Base-by-base conservation (phyloP, 768 basidiomycete genomes). In the Lactarius trivialis region DNA sequence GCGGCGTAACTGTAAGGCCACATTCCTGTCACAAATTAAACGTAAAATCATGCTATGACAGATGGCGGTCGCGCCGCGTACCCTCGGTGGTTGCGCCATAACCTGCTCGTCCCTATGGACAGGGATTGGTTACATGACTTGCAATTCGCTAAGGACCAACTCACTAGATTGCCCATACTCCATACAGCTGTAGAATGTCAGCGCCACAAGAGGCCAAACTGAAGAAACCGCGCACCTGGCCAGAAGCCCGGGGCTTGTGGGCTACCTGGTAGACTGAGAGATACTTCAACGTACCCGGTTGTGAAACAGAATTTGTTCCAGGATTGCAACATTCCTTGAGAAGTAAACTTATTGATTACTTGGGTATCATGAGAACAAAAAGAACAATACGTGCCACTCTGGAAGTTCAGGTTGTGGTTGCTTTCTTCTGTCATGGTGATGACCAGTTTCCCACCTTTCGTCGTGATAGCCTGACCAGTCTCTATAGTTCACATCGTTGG, bases 261-360 rank as follows among this genome's bases (percentile, higher is more conserved):
- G 12, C 76, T 73, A 6, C 90, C 91, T 19, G 91, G 90, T 67
- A 92, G 71, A 70, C 88, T 90, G 21, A 92, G 68, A n/a, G 79
- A 82, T 3, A 88, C 83, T 74, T 97, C 97, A 60, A 98, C 77
- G 70, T 94, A 93, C 2, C 92, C 93, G 0, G 92, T 93, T 17
- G 86, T 95, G 75, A 94, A 97, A 75, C 95, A 98, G 58, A 97
- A 74, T 74, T 97, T 92, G 75, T 97, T 96, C 94, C 95, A 97
- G 14, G 85, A 82, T 67, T 88, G 85, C 11, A 94, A 57, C 86
- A 88, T 87, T 39, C 65, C 66, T 67, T 26, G 7, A 19, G 37
- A 43, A 24, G 45, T 7, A 48, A 14, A 24, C 12, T 6, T 7
- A 8, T 41, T 48, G 7, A 21, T 17, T 28, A 51, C 30, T 24